phyloP scores from a whole-genome alignment of 202 grass and related monocot species.

The Zizania palustris region DNA sequence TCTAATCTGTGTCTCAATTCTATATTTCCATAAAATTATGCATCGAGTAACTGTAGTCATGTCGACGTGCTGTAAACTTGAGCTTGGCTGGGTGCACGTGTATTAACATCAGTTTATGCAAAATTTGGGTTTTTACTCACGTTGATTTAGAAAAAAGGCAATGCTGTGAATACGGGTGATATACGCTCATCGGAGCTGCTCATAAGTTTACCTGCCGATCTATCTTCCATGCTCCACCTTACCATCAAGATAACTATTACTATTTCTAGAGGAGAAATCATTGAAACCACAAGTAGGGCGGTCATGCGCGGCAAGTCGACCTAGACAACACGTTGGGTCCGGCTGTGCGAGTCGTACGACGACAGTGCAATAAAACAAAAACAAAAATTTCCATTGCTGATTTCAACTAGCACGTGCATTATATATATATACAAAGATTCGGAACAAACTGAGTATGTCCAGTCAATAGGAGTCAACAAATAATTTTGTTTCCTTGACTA shows the following conservation, averaged over 20 bases:
- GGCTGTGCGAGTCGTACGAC: no score
- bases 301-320: not conserved
- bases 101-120: conserved; percentile 26
- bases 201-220: not conserved
- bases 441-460: no score
- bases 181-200: no score
- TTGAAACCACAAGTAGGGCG: not conserved
- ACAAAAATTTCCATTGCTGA: no score
- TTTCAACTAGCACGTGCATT: no score
- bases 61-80: conserved; percentile 41
- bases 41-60: conserved; percentile 25
- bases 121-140: conserved; percentile 23
- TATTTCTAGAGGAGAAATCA: not conserved
- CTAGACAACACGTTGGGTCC: no score
- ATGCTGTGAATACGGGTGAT: not conserved
- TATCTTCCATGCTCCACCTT: no score
- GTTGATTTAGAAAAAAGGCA: conserved; percentile 15
- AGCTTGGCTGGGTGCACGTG: conserved; percentile 37
- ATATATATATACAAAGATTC: no score
- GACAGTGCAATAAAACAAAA: no score
- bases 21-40: conserved; percentile 49
- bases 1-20: conserved; percentile 37
- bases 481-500: no score
- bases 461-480: no score
- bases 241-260: not conserved